These are phyloP conservation scores for Adansonia gregorii DNA, from an alignment of 441 rosid species.

Conservation along the genomic window DNA sequence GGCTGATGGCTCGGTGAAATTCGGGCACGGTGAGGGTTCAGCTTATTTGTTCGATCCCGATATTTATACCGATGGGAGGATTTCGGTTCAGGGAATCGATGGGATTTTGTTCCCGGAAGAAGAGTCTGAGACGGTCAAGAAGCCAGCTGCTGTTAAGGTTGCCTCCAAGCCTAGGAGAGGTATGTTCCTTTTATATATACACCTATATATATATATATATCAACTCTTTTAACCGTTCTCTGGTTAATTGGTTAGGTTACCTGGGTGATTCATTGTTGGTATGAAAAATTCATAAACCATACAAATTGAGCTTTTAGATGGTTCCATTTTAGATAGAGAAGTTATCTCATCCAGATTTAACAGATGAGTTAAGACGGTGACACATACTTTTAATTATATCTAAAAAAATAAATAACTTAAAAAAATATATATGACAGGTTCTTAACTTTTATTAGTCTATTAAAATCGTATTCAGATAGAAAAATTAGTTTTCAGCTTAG, in stretches of 20 bases:
- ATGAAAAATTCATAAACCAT: conserved; percentile 6
- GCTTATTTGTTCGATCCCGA: conserved; percentile 95
- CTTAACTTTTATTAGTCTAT: background rate
- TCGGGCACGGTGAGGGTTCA: conserved; percentile 74
- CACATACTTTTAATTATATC: background rate
- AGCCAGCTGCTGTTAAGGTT: conserved; percentile 56
- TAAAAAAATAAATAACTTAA: background rate
- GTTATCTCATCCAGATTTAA: no score
- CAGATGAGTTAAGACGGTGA: background rate
- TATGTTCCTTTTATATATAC: conserved; percentile 37
- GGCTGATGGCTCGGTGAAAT: conserved; percentile 96
- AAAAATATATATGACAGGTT: background rate
- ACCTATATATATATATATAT: no score
- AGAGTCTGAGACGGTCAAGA: conserved; percentile 50
- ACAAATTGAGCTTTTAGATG: background rate
- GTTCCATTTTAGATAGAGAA: background rate
- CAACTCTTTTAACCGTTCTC: background rate
- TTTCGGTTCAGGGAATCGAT: conserved; percentile 96
- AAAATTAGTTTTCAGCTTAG: background rate
- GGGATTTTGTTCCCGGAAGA: conserved; percentile 82
- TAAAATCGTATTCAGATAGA: background rate
- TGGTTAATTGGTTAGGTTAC: background rate
- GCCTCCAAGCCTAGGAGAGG: conserved; percentile 83
- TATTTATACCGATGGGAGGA: conserved; percentile 88
- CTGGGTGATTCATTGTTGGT: background rate